phyloP scores from a whole-genome alignment of 495 filamentous ascomycete species.

The Friedmanniomyces endolithicus region DNA sequence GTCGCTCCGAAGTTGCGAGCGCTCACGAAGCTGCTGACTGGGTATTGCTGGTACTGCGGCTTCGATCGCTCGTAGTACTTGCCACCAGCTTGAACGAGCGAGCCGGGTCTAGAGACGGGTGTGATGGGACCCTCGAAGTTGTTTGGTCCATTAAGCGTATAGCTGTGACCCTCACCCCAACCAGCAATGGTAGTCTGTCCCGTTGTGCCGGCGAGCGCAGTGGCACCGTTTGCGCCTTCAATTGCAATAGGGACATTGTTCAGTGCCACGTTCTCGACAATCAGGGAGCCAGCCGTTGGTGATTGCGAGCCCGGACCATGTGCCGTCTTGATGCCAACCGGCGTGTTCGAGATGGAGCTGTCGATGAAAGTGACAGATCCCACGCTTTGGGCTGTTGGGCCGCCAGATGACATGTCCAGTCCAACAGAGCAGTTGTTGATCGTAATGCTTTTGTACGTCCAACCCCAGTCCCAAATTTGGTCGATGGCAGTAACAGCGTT shows the following conservation, averaged over 20 bases:
- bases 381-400: slow-evolving; percentile 15
- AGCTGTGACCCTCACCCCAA: slow-evolving; percentile 26
- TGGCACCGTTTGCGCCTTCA: not conserved
- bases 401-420: slow-evolving; percentile 24
- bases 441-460: slow-evolving; percentile 38
- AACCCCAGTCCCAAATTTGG: slow-evolving; percentile 34
- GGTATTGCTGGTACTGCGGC: slow-evolving; percentile 26
- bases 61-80: slow-evolving; percentile 26
- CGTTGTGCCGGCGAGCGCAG: slow-evolving; percentile 11
- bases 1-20: slow-evolving; percentile 22
- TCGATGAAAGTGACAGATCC: slow-evolving; percentile 28
- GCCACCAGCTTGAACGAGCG: slow-evolving; percentile 17
- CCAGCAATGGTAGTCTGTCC: slow-evolving; percentile 17
- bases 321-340: slow-evolving; percentile 21
- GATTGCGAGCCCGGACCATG: slow-evolving; percentile 18
- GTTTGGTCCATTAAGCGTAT: slow-evolving; percentile 21
- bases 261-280: slow-evolving; percentile 29
- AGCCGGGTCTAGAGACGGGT: slow-evolving; percentile 17
- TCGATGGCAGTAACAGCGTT: slow-evolving; percentile 48
- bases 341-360: slow-evolving; percentile 24
- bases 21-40: slow-evolving; percentile 18
- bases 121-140: slow-evolving; percentile 19
- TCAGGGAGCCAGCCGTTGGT: slow-evolving; percentile 20
- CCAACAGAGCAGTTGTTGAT: slow-evolving; percentile 28
- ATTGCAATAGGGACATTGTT: slow-evolving; percentile 22